Evolutionary conservation across 78 protist genomes (phyloP), one percentile per base, ranked within the genome.

Genomic region (Monosiga brevicollis): DNA sequence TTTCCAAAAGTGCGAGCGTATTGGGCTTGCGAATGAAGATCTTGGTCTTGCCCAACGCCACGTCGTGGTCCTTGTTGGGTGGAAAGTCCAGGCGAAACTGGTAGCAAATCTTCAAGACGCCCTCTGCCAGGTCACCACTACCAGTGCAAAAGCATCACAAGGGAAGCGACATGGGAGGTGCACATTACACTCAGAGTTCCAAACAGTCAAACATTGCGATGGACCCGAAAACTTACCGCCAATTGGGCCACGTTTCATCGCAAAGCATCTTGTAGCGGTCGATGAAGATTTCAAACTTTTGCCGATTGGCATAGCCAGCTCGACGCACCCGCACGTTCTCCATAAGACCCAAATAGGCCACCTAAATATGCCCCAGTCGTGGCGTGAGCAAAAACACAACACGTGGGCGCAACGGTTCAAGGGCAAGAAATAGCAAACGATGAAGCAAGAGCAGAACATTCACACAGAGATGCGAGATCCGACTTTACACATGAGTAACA

Each of bases 271-370:
- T 90, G 89, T 89, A 94, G 26, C 97, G 89, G 32, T 32, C 29
- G 36, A 86, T 36, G 39, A 93, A 91, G 72, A 84, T 35, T 32
- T 82, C 93, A 26, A 86, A 93, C 24, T 74, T 55, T 38, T 85
- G 85, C 35, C 96, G 87, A 55, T 90, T 91, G 55, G 94, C 89
- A 81, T 83, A 95, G 37, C 98, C 98, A 2, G 96, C 94, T 37
- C 98, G 89, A 15, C 97, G 79, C 24, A 94, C 97, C n/a, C 94
- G 84, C 54, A 95, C 89, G 78, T 91, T 93, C 83, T 95, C 96
- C 0, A 95, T n/a, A 26, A 95, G 91, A 38, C 96, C 95, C 62
- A 95, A 83, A 76, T 95, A 91, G 76, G 88, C 83, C 37, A 77
- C 73, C 77, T 73, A 15, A n/a, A n/a, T n/a, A n/a, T n/a, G n/a